A percentile compares a stretch with the other conserved stretches of the same genome.
phyloP scores from a whole-genome alignment of 805 yeast species.

The Wickerhamiella australiensis region DNA sequence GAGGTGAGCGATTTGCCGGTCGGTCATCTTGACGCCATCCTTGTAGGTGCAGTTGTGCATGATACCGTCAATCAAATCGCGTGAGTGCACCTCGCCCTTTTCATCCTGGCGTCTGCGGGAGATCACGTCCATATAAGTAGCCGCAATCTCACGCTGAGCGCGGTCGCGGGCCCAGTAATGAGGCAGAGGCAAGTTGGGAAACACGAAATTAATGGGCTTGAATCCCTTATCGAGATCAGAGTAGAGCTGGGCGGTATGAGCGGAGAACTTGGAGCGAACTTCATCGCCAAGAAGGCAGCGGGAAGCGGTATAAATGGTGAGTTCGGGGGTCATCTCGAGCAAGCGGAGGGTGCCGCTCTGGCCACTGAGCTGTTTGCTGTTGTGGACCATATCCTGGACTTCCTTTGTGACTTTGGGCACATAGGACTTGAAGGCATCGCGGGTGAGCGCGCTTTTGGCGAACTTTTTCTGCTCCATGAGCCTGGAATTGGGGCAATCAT shows the following conservation, averaged over 20 bases:
- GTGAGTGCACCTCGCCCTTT: constrained; percentile 62
- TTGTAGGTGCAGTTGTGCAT: constrained; percentile 75
- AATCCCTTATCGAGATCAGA: constrained; percentile 93
- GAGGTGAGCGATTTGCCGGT: constrained; percentile 84
- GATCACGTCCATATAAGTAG: constrained; percentile 71
- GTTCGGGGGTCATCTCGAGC: constrained; percentile 79
- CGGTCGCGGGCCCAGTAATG: constrained; percentile 71
- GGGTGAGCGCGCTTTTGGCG: constrained; percentile 78
- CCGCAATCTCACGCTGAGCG: constrained; percentile 73
- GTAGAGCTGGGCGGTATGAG: constrained; percentile 72
- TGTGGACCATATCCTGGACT: constrained; percentile 49
- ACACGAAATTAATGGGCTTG: constrained; percentile 89
- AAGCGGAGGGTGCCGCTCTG: constrained; percentile 32
- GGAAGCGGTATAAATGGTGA: constrained; percentile 93
- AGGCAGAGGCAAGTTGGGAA: constrained; percentile 86
- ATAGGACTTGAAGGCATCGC: constrained; percentile 68
- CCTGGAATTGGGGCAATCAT: constrained; percentile 87
- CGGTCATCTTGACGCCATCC: constrained; percentile 91
- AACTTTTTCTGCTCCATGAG: constrained; percentile 98
- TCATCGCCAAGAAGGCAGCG: constrained; percentile 85
- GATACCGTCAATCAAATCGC: constrained; percentile 82
- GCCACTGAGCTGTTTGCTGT: constrained; percentile 28
- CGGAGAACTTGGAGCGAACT: constrained; percentile 69
- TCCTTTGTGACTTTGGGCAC: constrained; percentile 85
- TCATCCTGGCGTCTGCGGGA: constrained; percentile 39